These are phyloP conservation scores for Drechslerella coelobrocha DNA, from an alignment of 2,329 filamentous ascomycete species.

Conservation along the genomic window DNA sequence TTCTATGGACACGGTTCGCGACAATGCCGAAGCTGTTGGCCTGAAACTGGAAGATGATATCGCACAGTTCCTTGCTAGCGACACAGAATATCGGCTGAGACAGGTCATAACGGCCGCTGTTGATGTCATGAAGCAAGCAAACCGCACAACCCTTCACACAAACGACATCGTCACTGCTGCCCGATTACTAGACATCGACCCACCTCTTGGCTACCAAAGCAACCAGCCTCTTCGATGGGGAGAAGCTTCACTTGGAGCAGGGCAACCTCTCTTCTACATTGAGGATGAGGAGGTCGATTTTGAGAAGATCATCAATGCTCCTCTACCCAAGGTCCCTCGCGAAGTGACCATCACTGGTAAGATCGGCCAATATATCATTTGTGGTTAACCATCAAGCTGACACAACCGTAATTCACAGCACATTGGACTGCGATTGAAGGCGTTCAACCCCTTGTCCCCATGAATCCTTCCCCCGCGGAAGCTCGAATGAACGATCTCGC, in stretches of 20 bases:
- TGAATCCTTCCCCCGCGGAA: conserved; percentile 89
- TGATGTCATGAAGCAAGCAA: conserved; percentile 92
- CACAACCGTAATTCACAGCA: conserved; percentile 63
- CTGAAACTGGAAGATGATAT: conserved; percentile 86
- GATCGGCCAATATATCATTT: background rate
- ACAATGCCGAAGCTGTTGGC: conserved; percentile 95
- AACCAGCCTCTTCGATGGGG: conserved; percentile 87
- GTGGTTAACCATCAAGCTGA: background rate
- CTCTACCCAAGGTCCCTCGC: conserved; percentile 89
- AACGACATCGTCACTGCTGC: conserved; percentile 88
- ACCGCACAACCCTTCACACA: conserved; percentile 84
- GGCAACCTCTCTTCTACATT: conserved; percentile 94
- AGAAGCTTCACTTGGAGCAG: conserved; percentile 89
- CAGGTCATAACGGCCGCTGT: conserved; percentile 93
- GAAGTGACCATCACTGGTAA: conserved; percentile 86
- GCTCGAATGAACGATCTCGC: conserved; percentile 82
- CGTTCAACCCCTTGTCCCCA: conserved; percentile 92
- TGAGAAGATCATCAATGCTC: conserved; percentile 97
- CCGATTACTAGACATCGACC: conserved; percentile 86
- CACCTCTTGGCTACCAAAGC: conserved; percentile 94
- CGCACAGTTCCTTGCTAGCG: conserved; percentile 83
- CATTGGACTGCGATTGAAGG: conserved; percentile 98
- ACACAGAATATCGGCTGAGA: conserved; percentile 92
- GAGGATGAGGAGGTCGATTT: conserved; percentile 99
- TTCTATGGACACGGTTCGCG: conserved; percentile 78